These are phyloP conservation scores for Backusella luteola DNA, from an alignment of 192 early-diverging fungal genomes.

Conservation along the genomic window DNA sequence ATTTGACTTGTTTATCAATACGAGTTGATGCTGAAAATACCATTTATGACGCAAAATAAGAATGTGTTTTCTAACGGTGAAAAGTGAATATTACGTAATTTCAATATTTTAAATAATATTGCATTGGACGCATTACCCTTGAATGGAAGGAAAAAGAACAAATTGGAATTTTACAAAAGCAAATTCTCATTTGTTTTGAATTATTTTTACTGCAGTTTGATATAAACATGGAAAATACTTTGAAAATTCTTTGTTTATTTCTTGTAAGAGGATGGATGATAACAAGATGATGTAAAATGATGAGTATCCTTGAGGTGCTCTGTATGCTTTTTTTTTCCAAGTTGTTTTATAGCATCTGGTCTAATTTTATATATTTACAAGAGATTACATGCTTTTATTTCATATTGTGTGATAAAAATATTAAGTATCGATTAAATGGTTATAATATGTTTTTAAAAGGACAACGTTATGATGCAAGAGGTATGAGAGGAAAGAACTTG, in stretches of 20 bases:
- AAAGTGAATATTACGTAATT: neutral
- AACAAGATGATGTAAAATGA: too few species aligned
- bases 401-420: neutral
- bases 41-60: too few species aligned
- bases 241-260: too few species aligned
- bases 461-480: neutral
- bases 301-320: too few species aligned
- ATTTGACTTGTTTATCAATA: too few species aligned
- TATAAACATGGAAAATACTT: neutral
- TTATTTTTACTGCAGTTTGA: neutral
- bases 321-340: too few species aligned
- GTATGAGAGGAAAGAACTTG: neutral
- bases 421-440: neutral
- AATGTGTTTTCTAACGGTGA: neutral
- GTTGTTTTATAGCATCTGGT: too few species aligned
- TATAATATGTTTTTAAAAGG: neutral
- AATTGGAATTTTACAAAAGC: neutral
- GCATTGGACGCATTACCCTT: neutral
- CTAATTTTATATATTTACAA: too few species aligned
- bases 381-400: too few species aligned
- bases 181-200: neutral
- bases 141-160: neutral
- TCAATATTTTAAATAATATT: neutral
- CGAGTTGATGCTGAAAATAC: too few species aligned
- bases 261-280: neutral